Conservation (phyloP, 345 rosid species). For the Carallia pectinifolia region DNA sequence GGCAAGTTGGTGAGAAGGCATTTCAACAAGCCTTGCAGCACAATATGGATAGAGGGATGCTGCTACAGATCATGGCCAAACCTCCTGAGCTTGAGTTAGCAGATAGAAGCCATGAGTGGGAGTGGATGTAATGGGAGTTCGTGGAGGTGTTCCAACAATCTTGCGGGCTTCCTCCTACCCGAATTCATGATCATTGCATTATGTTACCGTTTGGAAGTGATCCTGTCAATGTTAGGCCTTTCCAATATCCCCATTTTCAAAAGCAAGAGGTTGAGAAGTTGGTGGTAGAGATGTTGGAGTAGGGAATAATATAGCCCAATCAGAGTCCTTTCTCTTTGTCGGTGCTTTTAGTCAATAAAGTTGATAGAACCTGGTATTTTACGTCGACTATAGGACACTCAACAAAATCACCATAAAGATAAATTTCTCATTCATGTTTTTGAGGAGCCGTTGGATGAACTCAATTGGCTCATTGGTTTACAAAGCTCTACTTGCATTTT, state of each 20-base stretch:
- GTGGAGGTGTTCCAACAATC: not conserved
- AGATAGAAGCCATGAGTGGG: too few relatives aligned
- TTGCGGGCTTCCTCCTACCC: not conserved
- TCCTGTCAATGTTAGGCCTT: not conserved
- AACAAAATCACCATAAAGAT: not conserved
- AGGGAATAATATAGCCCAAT: not conserved
- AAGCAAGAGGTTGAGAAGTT: not conserved
- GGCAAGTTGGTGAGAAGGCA: too few relatives aligned
- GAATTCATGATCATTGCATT: not conserved
- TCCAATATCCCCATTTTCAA: not conserved
- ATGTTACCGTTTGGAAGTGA: not conserved
- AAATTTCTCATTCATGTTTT: not conserved
- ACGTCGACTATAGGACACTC: not conserved
- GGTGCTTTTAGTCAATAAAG: not conserved
- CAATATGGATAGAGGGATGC: too few relatives aligned
- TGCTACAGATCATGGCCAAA: not conserved
- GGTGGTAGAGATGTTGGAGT: not conserved
- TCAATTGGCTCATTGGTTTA: not conserved
- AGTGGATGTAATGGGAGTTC: not conserved
- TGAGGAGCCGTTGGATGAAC: conserved; percentile 2
- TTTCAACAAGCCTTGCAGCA: too few relatives aligned
- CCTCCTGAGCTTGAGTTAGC: not conserved
- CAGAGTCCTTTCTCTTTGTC: not conserved
- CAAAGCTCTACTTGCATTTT: not conserved
- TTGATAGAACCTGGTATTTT: not conserved